These are phyloP conservation scores for Candida maltosa DNA, from an alignment of 805 yeast genomes.

Conservation along the genomic window DNA sequence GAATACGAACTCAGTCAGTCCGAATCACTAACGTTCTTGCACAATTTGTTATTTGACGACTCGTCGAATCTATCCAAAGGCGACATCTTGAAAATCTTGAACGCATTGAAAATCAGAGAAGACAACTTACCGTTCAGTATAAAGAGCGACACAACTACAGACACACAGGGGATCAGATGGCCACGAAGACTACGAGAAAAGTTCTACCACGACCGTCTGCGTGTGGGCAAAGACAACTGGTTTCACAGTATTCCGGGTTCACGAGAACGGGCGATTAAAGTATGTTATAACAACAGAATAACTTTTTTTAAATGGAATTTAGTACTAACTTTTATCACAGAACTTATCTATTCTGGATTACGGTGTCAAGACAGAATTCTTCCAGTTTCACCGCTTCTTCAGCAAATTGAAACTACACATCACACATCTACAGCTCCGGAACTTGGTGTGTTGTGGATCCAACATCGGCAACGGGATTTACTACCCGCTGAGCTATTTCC, in stretches of 20 bases:
- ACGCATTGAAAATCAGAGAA: slow-evolving; percentile 34
- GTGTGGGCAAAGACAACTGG: slow-evolving; percentile 36
- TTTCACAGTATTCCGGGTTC: slow-evolving; percentile 36
- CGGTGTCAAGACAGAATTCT: slow-evolving; percentile 31
- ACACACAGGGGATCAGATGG: slow-evolving; percentile 37
- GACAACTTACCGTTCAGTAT: slow-evolving; percentile 29
- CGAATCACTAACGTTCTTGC: slow-evolving; percentile 38
- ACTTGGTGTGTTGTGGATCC: slow-evolving; percentile 41
- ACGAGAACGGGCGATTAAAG: slow-evolving; percentile 27
- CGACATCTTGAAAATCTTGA: slow-evolving; percentile 33
- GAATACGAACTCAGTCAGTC: slow-evolving; percentile 39
- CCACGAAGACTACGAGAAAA: slow-evolving; percentile 28
- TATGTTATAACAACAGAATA: slow-evolving; percentile 18
- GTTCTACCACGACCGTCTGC: slow-evolving; percentile 28
- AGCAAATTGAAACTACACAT: slow-evolving; percentile 45
- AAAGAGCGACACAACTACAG: slow-evolving; percentile 11
- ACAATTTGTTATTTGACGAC: slow-evolving; percentile 37
- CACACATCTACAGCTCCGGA: slow-evolving; percentile 57
- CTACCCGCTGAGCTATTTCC: slow-evolving; percentile 35
- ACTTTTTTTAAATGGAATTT: neutral
- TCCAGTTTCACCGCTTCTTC: slow-evolving; percentile 35
- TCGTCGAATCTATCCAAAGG: slow-evolving; percentile 28
- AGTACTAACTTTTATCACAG: slow-evolving; percentile 21
- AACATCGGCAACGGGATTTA: slow-evolving; percentile 32
- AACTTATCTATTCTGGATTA: slow-evolving; percentile 14